Evolutionary conservation across 2,329 filamentous ascomycete genomes (phyloP), one percentile per base, ranked within the genome.

Genomic region (Xylaria sp.): DNA sequence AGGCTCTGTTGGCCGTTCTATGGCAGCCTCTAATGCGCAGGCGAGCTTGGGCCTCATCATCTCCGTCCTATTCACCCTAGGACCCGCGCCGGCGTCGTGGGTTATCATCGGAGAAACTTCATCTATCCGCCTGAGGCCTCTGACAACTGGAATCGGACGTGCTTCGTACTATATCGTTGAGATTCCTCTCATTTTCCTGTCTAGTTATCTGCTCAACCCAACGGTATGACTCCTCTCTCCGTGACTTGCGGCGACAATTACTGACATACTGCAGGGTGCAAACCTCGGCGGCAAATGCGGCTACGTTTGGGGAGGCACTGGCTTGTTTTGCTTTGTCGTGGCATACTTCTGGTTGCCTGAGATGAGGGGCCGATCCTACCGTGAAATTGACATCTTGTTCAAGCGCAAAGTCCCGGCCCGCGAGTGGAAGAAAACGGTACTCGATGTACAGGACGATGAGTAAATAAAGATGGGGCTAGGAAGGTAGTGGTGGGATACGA

Each of bases 41-140:
- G 89, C 89, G 9, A 86, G 84, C 7, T 79, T 91, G 27, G 89
- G 88, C 69, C 80, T 91, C 59, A 88, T 90, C 71, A 82, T 91
- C 73, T 90, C 89, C 31, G 86, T 91, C 63, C 78, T 90, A 36
- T 92, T 90, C 80, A 86, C 84, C 47, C 77, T 89, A 17, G 87
- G 86, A 71, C 87, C 87, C 29, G 89, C 87, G 1, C 89, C 89
- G 53, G 85, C 86, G 45, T 90, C 88, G 10, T 91, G 85, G 84
- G 86, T 87, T 78, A 88, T 90, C 71, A 90, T 91, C 53, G 87
- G 85, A 71, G 89, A 91, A 77, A 90, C 89, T 1, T 89, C 89
- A 0, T 80, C 89, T 57, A 84, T 90, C 61, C 88, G 89, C 68
- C 87, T 91, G 33, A 77, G 89, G 54, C 86, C 89, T 53, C 79